Percentiles rank a stretch among this genome's conserved stretches.
Evolutionary conservation across 352 stramenopile genomes (phyloP).

Genomic region (Pythium dissotocum): DNA sequence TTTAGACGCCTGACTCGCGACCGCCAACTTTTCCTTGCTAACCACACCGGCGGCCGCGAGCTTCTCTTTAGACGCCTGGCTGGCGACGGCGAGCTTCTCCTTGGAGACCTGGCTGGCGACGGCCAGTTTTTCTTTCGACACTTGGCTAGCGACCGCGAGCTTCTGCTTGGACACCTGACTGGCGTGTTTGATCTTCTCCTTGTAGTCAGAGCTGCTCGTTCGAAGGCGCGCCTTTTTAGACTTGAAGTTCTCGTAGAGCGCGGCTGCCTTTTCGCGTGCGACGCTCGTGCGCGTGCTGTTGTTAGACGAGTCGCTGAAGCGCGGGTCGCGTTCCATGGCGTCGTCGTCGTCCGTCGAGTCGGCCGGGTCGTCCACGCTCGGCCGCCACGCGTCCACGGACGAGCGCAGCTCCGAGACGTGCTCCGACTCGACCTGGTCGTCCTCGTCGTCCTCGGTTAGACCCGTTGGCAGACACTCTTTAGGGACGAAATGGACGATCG

Average conservation of each 20-base stretch:
- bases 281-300: constrained; percentile 9
- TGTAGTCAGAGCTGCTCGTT: constrained; percentile 31
- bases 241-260: constrained; percentile 25
- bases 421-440: constrained; percentile 8
- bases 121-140: constrained; percentile 17
- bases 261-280: constrained; percentile 15
- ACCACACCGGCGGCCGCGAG: constrained; percentile 15
- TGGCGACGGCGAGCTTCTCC: constrained; percentile 22
- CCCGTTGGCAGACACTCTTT: constrained; percentile 21
- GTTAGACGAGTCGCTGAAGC: not conserved
- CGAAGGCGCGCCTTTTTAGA: constrained; percentile 19
- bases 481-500: constrained; percentile 27
- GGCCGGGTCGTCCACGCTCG: constrained; percentile 25
- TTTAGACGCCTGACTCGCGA: constrained; percentile 26
- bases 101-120: constrained; percentile 26
- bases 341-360: constrained; percentile 23
- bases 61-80: constrained; percentile 19
- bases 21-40: constrained; percentile 21
- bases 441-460: constrained; percentile 9
- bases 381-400: constrained; percentile 24
- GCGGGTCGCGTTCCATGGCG: not conserved
- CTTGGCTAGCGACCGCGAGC: constrained; percentile 15
- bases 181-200: constrained; percentile 13
- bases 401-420: constrained; percentile 20
- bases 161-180: constrained; percentile 20